Base-by-base conservation (phyloP, 2,329 filamentous ascomycete genomes). In the Fusarium dlaminii region DNA sequence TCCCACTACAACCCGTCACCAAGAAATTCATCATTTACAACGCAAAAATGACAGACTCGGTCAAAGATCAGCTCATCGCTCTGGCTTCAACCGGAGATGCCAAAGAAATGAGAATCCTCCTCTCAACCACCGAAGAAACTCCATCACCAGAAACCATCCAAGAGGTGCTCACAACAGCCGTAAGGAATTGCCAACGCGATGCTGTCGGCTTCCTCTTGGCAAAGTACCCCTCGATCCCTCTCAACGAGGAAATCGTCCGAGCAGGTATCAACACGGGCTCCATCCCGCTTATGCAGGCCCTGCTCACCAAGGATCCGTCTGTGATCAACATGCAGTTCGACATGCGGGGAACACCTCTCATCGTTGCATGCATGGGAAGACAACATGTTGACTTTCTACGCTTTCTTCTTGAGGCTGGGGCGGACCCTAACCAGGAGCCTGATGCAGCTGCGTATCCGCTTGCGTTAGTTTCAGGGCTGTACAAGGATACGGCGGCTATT, bases 281-380 rank as follows among this genome's bases (percentile, higher is more conserved):
- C 8, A 46, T 58, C 22, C 51, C 51, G 22, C 43, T 58, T 10
- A 32, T 63, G 27, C 11, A 32, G n/a, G 51, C 40, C 7, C 1
- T 63, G 8, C 11, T 58, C 34, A 29, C 18, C 18, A 29, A 42
- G 20, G 60, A 63, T n/a, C 40, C 40, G 9, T 27, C 40, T 12
- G 32, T 20, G 32, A 58, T 58, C 22, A 63, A 37, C 18, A 63
- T 63, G 60, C 60, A 57, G 27, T 63, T 63, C 40, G 52, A 58
- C 27, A 45, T 30, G 27, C 40, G 40, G 5, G 60, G 60, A 20
- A 58, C 60, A 12, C 60, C 60, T 27, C 52, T 63, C 11, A 34
- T 63, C 4, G 60, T 63, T 3, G 52, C 60, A 4, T 63, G 60
- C 13, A n/a, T 20, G 40, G 37, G 60, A 1, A 1, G 22, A 8